phyloP scores from a whole-genome alignment of 495 filamentous ascomycete genomes.

The Penicillium verhagenii region DNA sequence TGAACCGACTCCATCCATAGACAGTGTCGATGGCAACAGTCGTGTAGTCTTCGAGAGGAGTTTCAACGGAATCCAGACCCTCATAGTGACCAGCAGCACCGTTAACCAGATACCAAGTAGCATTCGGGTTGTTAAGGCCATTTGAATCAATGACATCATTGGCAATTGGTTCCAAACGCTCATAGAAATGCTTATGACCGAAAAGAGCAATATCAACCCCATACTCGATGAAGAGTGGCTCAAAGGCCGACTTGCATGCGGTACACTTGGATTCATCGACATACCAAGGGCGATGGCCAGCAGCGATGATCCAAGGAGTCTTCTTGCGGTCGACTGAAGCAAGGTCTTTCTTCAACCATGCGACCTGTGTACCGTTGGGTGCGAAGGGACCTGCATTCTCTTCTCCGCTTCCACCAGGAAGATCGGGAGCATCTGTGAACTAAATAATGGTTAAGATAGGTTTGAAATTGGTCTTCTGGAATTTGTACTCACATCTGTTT shows the following conservation, averaged over 20 bases:
- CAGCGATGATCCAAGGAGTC: conserved; percentile 43
- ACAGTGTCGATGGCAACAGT: background rate
- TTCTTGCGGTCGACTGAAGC: conserved; percentile 46
- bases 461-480: background rate
- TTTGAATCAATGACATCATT: conserved; percentile 31
- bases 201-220: conserved; percentile 52
- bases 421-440: conserved; percentile 44
- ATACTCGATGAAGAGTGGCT: conserved; percentile 49
- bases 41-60: background rate
- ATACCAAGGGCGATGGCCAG: conserved; percentile 57
- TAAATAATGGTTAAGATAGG: background rate
- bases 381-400: conserved; percentile 46
- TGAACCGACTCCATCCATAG: conserved; percentile 10
- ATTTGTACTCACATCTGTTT: conserved; percentile 16
- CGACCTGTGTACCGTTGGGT: conserved; percentile 37
- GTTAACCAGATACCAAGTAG: conserved; percentile 47
- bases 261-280: conserved; percentile 37
- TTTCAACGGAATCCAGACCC: conserved; percentile 12
- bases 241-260: conserved; percentile 48
- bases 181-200: conserved; percentile 52
- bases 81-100: conserved; percentile 36
- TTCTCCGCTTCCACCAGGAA: conserved; percentile 33
- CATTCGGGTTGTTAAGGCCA: conserved; percentile 40
- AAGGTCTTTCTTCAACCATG: conserved; percentile 45
- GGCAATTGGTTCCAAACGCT: conserved; percentile 29